These are phyloP conservation scores for Nigrospora oryzae DNA, from an alignment of 2,329 filamentous ascomycete genomes.

Conservation along the genomic window DNA sequence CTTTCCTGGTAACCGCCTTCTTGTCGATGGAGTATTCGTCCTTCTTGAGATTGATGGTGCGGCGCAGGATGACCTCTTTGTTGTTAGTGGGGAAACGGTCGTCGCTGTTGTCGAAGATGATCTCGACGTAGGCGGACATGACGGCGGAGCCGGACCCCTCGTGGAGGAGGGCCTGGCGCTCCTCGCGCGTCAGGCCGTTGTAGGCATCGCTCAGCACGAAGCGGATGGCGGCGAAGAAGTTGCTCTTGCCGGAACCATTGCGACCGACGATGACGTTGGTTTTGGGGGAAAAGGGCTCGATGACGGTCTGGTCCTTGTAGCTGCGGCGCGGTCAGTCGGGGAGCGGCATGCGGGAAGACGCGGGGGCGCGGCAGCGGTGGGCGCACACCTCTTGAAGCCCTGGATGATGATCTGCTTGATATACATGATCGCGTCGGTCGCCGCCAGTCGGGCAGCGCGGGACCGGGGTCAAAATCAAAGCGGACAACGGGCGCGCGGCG, in stretches of 20 bases:
- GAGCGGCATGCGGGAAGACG: conserved; percentile 7
- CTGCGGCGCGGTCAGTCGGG: conserved; percentile 35
- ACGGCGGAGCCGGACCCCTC: conserved; percentile 96
- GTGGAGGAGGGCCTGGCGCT: conserved; percentile 91
- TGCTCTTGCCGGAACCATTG: conserved; percentile 98
- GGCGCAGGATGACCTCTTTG: conserved; percentile 80
- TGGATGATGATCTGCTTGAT: conserved; percentile 99
- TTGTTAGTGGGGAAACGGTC: conserved; percentile 91
- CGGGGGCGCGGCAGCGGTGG: conserved; percentile 1
- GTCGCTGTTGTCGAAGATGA: conserved; percentile 97
- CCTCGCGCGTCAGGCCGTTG: conserved; percentile 89
- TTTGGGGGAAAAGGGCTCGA: conserved; percentile 94
- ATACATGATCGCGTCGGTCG: conserved; percentile 58
- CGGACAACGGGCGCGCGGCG: not conserved
- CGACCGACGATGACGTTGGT: conserved; percentile 98
- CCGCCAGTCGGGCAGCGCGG: conserved; percentile 25
- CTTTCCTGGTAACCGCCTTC: conserved; percentile 89
- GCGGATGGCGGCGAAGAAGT: conserved; percentile 98
- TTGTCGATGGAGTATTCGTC: conserved; percentile 97
- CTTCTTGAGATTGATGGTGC: conserved; percentile 95
- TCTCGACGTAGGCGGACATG: conserved; percentile 98
- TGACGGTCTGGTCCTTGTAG: conserved; percentile 99
- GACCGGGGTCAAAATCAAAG: conserved; percentile 4
- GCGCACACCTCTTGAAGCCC: conserved; percentile 88
- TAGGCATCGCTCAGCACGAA: conserved; percentile 98